Evolutionary conservation across 208 protist species (phyloP), one percentile per base, ranked within the genome.

Genomic region (Endotrypanum monterogeii): DNA sequence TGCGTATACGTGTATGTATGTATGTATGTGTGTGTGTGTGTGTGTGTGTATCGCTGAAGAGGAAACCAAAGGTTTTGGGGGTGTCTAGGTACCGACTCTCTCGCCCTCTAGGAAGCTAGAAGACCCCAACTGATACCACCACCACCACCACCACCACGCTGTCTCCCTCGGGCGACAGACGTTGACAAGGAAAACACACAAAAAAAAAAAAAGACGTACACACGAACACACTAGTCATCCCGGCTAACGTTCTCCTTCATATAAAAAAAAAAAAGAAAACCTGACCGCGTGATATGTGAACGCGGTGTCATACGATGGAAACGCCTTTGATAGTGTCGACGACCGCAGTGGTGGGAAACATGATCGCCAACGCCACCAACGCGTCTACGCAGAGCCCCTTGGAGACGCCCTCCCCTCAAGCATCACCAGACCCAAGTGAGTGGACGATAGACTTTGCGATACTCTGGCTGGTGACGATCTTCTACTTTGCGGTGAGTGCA

Each of bases 391-490:
- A 6, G 35, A 65, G 60, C 32, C 44, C 60, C 60, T 46, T 37
- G 12, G 37, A 44, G 18, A 23, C 23, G 20, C 16, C 60, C 25
- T 16, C 12, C 25, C 60, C 32, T 18, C 6, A 32, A 23, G 58
- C n/a, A 4, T 52, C 73, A 28, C 56, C 56, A 25, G 11, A 23
- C 0, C 41, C 66, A 18, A 32, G 3, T 55, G 32, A 44, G 50
- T 71, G 76, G 69, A 70, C 76, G 8, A 57, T 80, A 32, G 69
- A 80, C 46, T 37, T 69, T 0, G 76, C 35, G 25, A 58, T 80
- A 23, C 44, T 74, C 20, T 80, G 69, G 68, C 3, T 80, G 6
- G 76, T 74, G 2, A 41, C 69, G 8, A 12, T 44, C 60, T 80
- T 80, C 63, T 80, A 80, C 55, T 44, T 74, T 18, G 44, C 55